Evolutionary conservation across 2,329 filamentous ascomycete species (phyloP).

Genomic region (Colletotrichum lupini): DNA sequence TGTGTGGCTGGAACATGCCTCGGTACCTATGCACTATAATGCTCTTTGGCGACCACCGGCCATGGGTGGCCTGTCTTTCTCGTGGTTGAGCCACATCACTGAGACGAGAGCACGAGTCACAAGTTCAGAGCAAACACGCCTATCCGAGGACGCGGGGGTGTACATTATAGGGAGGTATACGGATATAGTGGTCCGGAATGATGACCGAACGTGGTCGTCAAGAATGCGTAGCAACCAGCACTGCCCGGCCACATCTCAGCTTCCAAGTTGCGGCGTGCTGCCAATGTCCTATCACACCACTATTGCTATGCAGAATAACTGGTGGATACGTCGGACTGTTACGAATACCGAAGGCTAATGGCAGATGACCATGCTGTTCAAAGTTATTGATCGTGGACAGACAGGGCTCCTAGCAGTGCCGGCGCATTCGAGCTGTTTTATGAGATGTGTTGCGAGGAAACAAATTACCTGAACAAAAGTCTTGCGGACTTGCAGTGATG

Average conservation of each 20-base stretch:
- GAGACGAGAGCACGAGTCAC: neutral
- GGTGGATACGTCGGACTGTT: neutral
- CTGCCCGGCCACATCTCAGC: neutral
- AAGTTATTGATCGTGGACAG: no score
- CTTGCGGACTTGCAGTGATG: neutral
- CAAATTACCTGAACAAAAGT: neutral
- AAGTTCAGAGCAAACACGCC: neutral
- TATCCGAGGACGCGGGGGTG: neutral
- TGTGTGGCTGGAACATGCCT: conserved; percentile 8
- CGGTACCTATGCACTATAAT: neutral
- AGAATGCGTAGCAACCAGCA: neutral
- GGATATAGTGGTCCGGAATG: neutral
- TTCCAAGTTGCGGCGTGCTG: neutral
- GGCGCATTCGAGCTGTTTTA: no score
- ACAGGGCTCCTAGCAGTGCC: no score
- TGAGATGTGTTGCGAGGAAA: neutral
- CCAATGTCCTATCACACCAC: neutral
- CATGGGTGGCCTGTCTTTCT: conserved; percentile 2
- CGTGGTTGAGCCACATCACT: neutral
- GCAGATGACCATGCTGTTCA: no score
- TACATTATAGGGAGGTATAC: neutral
- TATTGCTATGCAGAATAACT: neutral
- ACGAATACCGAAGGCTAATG: no score
- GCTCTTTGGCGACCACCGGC: neutral
- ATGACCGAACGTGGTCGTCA: neutral